Percentiles rank a stretch among this genome's conserved stretches.
phyloP scores from a whole-genome alignment of 305 asterid species.

The Andrographis paniculata region DNA sequence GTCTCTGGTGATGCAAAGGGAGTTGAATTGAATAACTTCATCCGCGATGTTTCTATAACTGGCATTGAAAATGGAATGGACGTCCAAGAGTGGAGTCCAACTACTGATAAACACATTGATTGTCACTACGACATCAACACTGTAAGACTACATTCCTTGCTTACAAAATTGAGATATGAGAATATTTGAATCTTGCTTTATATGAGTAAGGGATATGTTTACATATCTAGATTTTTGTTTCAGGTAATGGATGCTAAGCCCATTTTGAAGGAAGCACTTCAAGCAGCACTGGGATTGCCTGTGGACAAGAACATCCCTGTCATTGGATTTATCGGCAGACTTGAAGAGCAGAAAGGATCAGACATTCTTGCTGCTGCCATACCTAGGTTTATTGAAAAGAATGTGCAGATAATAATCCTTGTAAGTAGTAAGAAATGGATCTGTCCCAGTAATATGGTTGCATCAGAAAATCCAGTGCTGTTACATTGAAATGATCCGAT shows the following conservation, averaged over 20 bases:
- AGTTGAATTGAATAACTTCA: slow-evolving; percentile 55
- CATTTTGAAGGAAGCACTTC: slow-evolving; percentile 77
- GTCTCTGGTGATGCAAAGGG: slow-evolving; percentile 61
- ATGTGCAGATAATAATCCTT: slow-evolving; percentile 79
- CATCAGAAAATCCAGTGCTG: too few relatives aligned
- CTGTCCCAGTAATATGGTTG: too few relatives aligned
- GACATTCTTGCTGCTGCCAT: slow-evolving; percentile 84
- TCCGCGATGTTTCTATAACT: slow-evolving; percentile 37
- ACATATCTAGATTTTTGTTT: neutral
- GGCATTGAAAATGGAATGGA: slow-evolving; percentile 90
- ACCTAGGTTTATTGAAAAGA: slow-evolving; percentile 45
- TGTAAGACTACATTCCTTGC: slow-evolving; percentile 48
- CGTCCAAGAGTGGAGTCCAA: slow-evolving; percentile 87
- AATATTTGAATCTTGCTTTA: neutral
- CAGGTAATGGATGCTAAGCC: slow-evolving; percentile 78
- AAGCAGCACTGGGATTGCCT: slow-evolving; percentile 78
- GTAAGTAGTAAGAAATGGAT: slow-evolving; percentile 33
- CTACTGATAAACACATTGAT: slow-evolving; percentile 64
- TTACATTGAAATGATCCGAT: neutral
- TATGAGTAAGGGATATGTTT: neutral
- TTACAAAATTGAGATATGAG: neutral
- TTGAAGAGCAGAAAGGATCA: slow-evolving; percentile 26
- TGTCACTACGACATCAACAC: slow-evolving; percentile 62
- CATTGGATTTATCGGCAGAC: slow-evolving; percentile 76
- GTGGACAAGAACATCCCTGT: slow-evolving; percentile 65